Evolutionary conservation across 73 alveolate species (phyloP).

Genomic region (Stentor coeruleus): DNA sequence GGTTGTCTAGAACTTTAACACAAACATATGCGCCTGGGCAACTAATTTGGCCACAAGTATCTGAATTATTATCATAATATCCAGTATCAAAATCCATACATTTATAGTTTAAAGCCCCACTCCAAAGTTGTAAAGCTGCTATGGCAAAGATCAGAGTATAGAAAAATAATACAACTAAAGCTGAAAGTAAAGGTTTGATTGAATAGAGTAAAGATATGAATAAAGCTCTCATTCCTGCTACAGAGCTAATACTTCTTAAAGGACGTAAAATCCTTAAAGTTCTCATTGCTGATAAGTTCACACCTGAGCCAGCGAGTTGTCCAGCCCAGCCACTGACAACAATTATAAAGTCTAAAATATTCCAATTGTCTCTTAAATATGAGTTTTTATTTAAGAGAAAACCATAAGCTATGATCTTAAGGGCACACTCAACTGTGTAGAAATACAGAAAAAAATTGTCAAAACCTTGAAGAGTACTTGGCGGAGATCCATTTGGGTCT

Average conservation of each 20-base stretch:
- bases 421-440: constrained; percentile 42
- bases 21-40: constrained; percentile 29
- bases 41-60: constrained; percentile 44
- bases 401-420: constrained; percentile 50
- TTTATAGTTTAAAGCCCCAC: constrained; percentile 78
- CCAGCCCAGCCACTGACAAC: constrained; percentile 72
- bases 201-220: constrained; percentile 40
- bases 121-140: constrained; percentile 90
- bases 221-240: constrained; percentile 44
- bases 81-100: constrained; percentile 71
- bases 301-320: constrained; percentile 25
- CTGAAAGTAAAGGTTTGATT: constrained; percentile 41
- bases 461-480: constrained; percentile 13
- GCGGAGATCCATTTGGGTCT: constrained; percentile 42
- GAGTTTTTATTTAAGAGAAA: constrained; percentile 30
- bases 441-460: constrained; percentile 32
- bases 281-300: constrained; percentile 43
- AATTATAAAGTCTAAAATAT: constrained; percentile 55
- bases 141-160: constrained; percentile 87
- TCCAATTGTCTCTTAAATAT: constrained; percentile 73
- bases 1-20: constrained; percentile 40
- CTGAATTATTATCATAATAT: not conserved
- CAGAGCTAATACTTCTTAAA: constrained; percentile 37
- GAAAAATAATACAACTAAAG: constrained; percentile 80
- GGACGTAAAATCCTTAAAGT: constrained; percentile 51